phyloP scores from a whole-genome alignment of 495 filamentous ascomycete species.

The Lasiosphaeria ovina region DNA sequence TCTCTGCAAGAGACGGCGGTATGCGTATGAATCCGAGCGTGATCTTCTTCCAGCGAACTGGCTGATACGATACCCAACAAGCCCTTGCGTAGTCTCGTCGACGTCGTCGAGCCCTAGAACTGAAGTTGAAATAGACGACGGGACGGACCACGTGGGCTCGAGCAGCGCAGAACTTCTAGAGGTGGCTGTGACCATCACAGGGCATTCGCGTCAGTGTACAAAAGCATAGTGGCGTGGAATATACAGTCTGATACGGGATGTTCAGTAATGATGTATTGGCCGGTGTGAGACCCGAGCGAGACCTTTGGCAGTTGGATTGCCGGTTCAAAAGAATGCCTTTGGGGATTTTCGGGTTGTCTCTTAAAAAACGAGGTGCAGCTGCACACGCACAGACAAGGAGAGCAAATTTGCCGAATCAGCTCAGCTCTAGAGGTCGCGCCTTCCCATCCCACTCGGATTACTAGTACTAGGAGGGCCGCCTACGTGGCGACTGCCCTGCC shows the following conservation, averaged over 20 bases:
- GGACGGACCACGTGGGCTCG: background rate
- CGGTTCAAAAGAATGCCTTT: too few species aligned
- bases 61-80: constrained; percentile 10
- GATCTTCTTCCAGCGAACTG: constrained; percentile 7
- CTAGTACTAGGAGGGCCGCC: too few species aligned
- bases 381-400: too few species aligned
- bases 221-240: constrained; percentile 1
- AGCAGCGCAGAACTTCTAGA: background rate
- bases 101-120: background rate
- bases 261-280: constrained; percentile 7
- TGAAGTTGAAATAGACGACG: background rate
- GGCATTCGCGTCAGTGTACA: background rate
- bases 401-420: too few species aligned
- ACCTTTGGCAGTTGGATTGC: background rate
- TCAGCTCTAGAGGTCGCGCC: background rate
- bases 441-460: background rate
- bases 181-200: constrained; percentile 6
- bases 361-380: too few species aligned
- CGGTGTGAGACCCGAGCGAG: background rate
- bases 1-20: constrained; percentile 4
- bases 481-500: too few species aligned
- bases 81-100: constrained; percentile 11
- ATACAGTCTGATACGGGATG: constrained; percentile 8
- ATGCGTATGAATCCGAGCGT: constrained; percentile 1
- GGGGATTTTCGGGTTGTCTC: too few species aligned